Evolutionary conservation across 805 yeast species (phyloP), one percentile per base, ranked within the genome.

Genomic region (Cyberlindnera mississippiensis): DNA sequence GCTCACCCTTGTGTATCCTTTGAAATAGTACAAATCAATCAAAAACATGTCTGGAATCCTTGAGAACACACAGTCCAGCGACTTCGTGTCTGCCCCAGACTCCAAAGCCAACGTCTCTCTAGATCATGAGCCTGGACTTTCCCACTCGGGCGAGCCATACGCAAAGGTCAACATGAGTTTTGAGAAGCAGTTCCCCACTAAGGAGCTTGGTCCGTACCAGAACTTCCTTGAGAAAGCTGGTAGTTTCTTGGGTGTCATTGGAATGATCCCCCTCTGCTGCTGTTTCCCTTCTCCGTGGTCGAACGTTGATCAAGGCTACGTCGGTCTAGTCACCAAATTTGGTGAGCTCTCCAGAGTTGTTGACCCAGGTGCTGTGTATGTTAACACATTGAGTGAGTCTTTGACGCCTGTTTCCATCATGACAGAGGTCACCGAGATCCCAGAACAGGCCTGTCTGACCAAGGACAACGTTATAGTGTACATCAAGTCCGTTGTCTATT

Each of bases 391-490:
- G 66, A 70, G 79, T 38, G 89, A 82, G 54, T 71, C 63, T 43
- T 59, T 82, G 48, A 62, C 64, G 45, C 51, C 57, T 18, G 80
- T 78, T n/a, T 71, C 72, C 50, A 70, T 82, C 51, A 76, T 73
- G 67, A 67, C 78, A 50, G 77, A 71, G 58, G 80, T 80, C 22
- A 62, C 73, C 49, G 86, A 81, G 46, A 73, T 82, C 33, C 85
- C 85, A 2, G 74, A 76, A n/a, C 83, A 81, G 57, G 66, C 69
- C 31, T 81, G 86, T 63, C 71, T 82, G 64, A 82, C 89, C n/a
- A 71, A 75, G 53, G 89, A 82, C 59, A 82, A 82, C 50, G 84
- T 82, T 42, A 66, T 73, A 38, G 76, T 82, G 39, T 55, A 69
- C n/a, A 65, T 81, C 45, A 78, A 84, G 31, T 77, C 85, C 11